A percentile compares a stretch with the other conserved stretches of the same genome.
Evolutionary conservation across 331 rosid species (phyloP).

Genomic region (Arachis monticola): DNA sequence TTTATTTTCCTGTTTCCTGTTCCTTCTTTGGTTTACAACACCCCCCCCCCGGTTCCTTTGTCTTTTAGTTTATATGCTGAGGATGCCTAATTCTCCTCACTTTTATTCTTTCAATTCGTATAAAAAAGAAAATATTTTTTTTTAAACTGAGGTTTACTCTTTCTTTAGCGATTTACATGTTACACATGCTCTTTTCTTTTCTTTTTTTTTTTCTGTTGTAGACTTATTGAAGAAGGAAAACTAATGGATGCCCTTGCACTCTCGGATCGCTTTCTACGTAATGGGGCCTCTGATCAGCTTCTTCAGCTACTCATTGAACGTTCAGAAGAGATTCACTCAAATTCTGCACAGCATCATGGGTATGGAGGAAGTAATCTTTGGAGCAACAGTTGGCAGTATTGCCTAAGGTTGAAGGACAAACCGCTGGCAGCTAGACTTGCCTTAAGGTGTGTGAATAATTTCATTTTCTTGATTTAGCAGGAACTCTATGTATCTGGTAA

Average conservation of each 20-base stretch:
- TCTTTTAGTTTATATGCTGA: neutral
- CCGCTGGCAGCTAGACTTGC: slow-evolving; percentile 92
- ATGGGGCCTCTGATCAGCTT: slow-evolving; percentile 89
- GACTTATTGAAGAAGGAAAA: slow-evolving; percentile 87
- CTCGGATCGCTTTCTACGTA: slow-evolving; percentile 95
- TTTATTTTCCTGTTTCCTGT: neutral
- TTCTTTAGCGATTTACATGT: slow-evolving; percentile 36
- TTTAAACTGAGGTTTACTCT: slow-evolving; percentile 20
- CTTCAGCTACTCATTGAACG: slow-evolving; percentile 86
- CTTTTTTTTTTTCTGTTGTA: slow-evolving; percentile 36
- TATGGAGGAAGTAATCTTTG: slow-evolving; percentile 63
- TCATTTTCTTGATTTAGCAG: slow-evolving; percentile 35
- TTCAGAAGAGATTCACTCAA: slow-evolving; percentile 68
- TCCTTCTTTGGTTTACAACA: neutral
- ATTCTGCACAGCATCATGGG: slow-evolving; percentile 62
- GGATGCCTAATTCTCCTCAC: neutral
- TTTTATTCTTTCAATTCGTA: neutral
- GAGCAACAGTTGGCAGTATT: slow-evolving; percentile 97
- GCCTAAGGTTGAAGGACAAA: slow-evolving; percentile 93
- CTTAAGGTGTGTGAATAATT: slow-evolving; percentile 64
- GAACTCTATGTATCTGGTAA: slow-evolving; percentile 3
- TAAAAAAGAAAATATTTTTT: neutral
- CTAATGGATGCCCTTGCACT: slow-evolving; percentile 98
- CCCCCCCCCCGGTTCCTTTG: too few relatives aligned
- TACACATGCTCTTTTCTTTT: neutral